Evolutionary conservation across 2,329 filamentous ascomycete species (phyloP).

Genomic region (Fusarium tricinctum): DNA sequence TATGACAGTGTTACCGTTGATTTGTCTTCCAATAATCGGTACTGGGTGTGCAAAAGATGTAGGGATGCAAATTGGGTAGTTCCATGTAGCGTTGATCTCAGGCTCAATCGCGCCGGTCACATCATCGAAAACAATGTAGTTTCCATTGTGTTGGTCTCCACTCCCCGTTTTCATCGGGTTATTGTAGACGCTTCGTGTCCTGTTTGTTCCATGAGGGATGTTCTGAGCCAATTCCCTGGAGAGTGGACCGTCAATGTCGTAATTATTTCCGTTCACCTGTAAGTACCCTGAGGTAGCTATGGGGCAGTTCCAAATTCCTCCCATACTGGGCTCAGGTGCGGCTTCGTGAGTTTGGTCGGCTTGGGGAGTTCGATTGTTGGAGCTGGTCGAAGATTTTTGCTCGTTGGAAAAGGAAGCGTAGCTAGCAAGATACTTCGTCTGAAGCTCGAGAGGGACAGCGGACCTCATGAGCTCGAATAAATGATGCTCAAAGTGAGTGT

Average conservation of each 20-base stretch:
- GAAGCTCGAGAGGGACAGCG: too few species aligned
- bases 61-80: background rate
- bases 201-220: too few species aligned
- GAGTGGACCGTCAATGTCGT: background rate
- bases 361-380: background rate
- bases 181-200: background rate
- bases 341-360: too few species aligned
- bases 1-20: background rate
- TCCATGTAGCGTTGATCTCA: background rate
- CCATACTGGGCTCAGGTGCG: background rate
- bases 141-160: background rate
- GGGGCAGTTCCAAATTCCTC: background rate
- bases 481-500: background rate
- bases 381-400: background rate
- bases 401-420: too few species aligned
- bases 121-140: background rate
- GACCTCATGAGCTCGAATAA: background rate
- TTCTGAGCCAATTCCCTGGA: background rate
- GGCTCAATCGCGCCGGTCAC: rapidly evolving
- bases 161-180: background rate
- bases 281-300: background rate
- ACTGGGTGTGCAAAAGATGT: background rate
- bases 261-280: background rate
- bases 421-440: too few species aligned
- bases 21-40: background rate